Evolutionary conservation across 1,284 basidiomycete genomes (phyloP), one percentile per base, ranked within the genome.

Genomic region (Mycosarcoma maydis): DNA sequence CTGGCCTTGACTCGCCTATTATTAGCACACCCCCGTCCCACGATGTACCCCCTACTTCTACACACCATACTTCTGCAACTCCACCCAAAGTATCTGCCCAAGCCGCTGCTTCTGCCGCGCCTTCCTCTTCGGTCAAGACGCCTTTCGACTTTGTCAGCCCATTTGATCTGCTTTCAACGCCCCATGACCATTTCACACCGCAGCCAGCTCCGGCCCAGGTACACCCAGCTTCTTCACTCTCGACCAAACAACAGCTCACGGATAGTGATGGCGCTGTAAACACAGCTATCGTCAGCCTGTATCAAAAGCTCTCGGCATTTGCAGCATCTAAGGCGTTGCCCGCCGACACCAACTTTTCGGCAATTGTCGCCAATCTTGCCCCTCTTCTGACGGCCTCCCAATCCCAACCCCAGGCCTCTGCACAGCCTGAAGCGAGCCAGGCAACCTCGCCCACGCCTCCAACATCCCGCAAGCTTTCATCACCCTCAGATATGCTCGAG

Each of bases 111-210:
- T 17, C 48, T 9, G 19, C 43, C 14, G 42, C 58, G 14, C 17
- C 58, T 16, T 39, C 51, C 3, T 20, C 58, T 3, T 48, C 57
- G 9, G 23, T 41, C 34, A 54, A 49, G 46, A 61, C 58, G 6
- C 58, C 58, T 8, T 66, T 66, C 27, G 62, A 66, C 51, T 59
- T 66, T 51, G 56, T 66, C 46, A 66, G 55, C 24, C 62, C 62
- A 2, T 66, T 66, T 34, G 62, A 66, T 17, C 47, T 66, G 54
- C 62, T 66, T 13, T 41, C 60, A 11, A 48, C 46, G 11, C 47
- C 37, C 9, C 32, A 41, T 8, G 49, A 48, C 6, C 19, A 42
- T 17, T 13, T 29, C 19, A 43, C 53, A 34, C 38, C 42, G 17
- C 48, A 26, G 36, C 36, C 48, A 14, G 34, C 60, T 17, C 13